Percentiles rank a stretch among this genome's conserved stretches.
These are phyloP conservation scores for Helotiales sp. DNA, from an alignment of 2,329 filamentous ascomycete genomes.

Conservation along the genomic window DNA sequence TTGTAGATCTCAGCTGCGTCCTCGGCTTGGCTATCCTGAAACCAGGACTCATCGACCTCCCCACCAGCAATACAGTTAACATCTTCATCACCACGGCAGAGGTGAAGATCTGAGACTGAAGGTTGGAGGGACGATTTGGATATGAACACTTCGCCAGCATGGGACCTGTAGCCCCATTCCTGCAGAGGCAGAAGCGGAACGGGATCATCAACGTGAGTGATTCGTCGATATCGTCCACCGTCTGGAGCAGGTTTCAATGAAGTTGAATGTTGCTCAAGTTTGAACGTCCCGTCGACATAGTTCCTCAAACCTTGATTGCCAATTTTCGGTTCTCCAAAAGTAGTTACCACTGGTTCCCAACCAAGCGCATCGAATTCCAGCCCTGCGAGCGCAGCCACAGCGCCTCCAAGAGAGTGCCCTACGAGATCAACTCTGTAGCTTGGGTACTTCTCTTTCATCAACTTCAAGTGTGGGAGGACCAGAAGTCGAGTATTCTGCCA, in stretches of 20 bases:
- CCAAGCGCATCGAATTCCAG: conserved; percentile 76
- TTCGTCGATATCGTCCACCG: conserved; percentile 60
- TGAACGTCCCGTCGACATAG: conserved; percentile 26
- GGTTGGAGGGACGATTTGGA: conserved; percentile 70
- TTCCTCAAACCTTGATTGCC: conserved; percentile 58
- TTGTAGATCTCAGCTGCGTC: conserved; percentile 13
- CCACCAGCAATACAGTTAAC: conserved; percentile 64
- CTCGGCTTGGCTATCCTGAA: not conserved
- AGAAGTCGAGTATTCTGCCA: conserved; percentile 74
- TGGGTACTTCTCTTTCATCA: conserved; percentile 61
- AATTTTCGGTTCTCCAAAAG: conserved; percentile 83
- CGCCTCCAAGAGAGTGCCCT: conserved; percentile 87
- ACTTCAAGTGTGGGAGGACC: conserved; percentile 67
- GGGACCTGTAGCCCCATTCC: conserved; percentile 86
- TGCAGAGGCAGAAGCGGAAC: conserved; percentile 81
- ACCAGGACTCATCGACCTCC: conserved; percentile 23
- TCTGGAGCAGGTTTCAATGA: conserved; percentile 73
- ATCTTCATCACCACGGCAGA: conserved; percentile 74
- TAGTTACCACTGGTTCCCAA: conserved; percentile 77
- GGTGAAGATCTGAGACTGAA: conserved; percentile 62
- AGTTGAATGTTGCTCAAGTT: conserved; percentile 49
- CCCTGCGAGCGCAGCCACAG: conserved; percentile 83
- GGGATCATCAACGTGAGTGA: conserved; percentile 86
- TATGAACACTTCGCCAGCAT: conserved; percentile 88
- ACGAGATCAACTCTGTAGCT: conserved; percentile 75